phyloP scores from a whole-genome alignment of 225 moss, liverwort and hornwort species.

The Ulota crispa region DNA sequence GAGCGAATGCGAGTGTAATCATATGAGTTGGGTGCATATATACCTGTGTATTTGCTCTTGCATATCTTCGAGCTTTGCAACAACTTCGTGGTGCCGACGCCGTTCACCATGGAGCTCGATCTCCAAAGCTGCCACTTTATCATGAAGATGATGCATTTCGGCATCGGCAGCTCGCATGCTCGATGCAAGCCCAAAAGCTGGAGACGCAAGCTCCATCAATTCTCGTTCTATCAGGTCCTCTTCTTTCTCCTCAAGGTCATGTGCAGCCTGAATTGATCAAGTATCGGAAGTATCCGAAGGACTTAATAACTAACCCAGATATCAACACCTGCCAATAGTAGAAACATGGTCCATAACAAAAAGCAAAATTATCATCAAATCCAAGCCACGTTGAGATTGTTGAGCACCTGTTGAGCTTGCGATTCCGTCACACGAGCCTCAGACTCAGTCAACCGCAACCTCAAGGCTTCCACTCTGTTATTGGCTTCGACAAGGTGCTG shows the following conservation, averaged over 20 bases:
- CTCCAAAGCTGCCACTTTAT: slow-evolving; percentile 65
- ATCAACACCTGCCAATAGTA: background rate
- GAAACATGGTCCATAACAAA: background rate
- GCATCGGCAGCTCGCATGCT: slow-evolving; percentile 49
- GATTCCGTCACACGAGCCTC: slow-evolving; percentile 39
- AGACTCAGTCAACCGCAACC: slow-evolving; percentile 35
- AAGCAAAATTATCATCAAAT: background rate
- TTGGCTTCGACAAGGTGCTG: slow-evolving; percentile 47
- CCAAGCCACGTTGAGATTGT: background rate
- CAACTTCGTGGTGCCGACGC: slow-evolving; percentile 64
- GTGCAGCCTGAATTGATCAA: slow-evolving; percentile 30
- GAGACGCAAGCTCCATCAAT: slow-evolving; percentile 52
- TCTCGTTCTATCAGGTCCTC: slow-evolving; percentile 61
- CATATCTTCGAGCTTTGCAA: slow-evolving; percentile 61
- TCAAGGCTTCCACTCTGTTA: slow-evolving; percentile 40
- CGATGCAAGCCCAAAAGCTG: slow-evolving; percentile 35
- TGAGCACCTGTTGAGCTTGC: slow-evolving; percentile 38
- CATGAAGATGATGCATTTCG: slow-evolving; percentile 63
- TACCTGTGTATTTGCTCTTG: slow-evolving; percentile 76
- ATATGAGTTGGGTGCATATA: background rate
- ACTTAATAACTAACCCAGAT: background rate
- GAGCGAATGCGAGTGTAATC: background rate
- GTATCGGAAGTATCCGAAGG: slow-evolving; percentile 12
- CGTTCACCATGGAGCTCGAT: slow-evolving; percentile 72
- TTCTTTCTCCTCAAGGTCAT: slow-evolving; percentile 39